These are phyloP conservation scores for Mycena vitilis DNA, from an alignment of 768 basidiomycete genomes.

Conservation along the genomic window DNA sequence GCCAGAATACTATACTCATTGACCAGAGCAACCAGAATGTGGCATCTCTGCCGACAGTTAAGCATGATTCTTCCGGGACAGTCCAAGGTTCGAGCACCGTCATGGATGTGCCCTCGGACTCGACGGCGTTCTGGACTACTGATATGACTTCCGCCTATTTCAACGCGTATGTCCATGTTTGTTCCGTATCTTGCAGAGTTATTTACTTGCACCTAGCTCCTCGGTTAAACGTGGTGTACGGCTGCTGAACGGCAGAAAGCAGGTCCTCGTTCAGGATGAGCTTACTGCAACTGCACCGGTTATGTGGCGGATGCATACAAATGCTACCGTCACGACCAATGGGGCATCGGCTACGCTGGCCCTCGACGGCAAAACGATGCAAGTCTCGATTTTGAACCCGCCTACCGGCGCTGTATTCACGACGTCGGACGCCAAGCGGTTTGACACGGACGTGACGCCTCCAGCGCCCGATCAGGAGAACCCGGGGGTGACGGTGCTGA, in stretches of 20 bases:
- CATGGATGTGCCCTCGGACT: slow-evolving; percentile 65
- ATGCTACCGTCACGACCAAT: slow-evolving; percentile 75
- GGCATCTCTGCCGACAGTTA: slow-evolving; percentile 67
- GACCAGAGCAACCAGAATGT: slow-evolving; percentile 85
- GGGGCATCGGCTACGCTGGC: slow-evolving; percentile 80
- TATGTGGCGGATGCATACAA: slow-evolving; percentile 96
- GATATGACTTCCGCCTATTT: slow-evolving; percentile 84
- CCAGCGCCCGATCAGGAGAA: slow-evolving; percentile 77
- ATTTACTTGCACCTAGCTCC: slow-evolving; percentile 54
- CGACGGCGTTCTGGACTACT: slow-evolving; percentile 84
- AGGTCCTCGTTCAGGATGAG: slow-evolving; percentile 95
- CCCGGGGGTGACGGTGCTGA: slow-evolving; percentile 81
- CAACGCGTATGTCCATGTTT: slow-evolving; percentile 63
- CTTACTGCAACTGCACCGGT: slow-evolving; percentile 69
- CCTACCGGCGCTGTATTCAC: slow-evolving; percentile 74
- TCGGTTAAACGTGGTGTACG: slow-evolving; percentile 89
- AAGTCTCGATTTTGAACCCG: slow-evolving; percentile 74
- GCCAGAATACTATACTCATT: slow-evolving; percentile 91
- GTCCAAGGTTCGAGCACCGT: slow-evolving; percentile 91
- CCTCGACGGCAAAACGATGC: slow-evolving; percentile 76
- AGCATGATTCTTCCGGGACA: slow-evolving; percentile 63
- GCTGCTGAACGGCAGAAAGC: slow-evolving; percentile 81
- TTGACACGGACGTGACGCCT: slow-evolving; percentile 70
- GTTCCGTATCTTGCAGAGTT: slow-evolving; percentile 4
- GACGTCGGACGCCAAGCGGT: slow-evolving; percentile 64